These are phyloP conservation scores for Pholiota conissans DNA, from an alignment of 768 basidiomycete species.

Conservation along the genomic window DNA sequence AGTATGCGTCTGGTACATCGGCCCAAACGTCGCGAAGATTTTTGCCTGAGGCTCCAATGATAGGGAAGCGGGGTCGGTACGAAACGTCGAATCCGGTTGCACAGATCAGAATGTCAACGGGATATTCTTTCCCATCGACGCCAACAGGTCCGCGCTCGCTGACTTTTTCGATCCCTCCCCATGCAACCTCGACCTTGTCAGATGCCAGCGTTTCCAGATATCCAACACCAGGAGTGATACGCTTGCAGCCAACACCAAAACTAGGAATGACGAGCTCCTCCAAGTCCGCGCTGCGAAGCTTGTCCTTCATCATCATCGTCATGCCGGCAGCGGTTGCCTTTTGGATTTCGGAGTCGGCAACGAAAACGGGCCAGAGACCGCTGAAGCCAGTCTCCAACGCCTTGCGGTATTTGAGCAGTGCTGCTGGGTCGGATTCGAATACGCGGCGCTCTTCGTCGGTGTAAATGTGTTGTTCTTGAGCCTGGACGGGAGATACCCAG, in stretches of 20 bases:
- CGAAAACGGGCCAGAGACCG: slow-evolving; percentile 26
- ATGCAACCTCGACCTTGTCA: slow-evolving; percentile 32
- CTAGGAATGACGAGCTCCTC: slow-evolving; percentile 36
- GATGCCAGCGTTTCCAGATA: slow-evolving; percentile 32
- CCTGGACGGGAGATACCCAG: slow-evolving; percentile 30
- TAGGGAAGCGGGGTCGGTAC: slow-evolving; percentile 32
- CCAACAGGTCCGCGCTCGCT: slow-evolving; percentile 28
- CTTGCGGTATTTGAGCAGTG: slow-evolving; percentile 42
- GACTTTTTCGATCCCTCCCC: slow-evolving; percentile 27
- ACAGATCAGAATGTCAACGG: slow-evolving; percentile 36
- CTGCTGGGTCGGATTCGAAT: slow-evolving; percentile 37
- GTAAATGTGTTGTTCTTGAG: slow-evolving; percentile 29
- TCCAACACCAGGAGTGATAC: slow-evolving; percentile 33
- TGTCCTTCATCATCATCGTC: slow-evolving; percentile 38
- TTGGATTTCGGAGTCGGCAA: slow-evolving; percentile 35
- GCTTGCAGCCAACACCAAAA: slow-evolving; percentile 34
- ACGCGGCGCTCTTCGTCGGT: slow-evolving; percentile 39
- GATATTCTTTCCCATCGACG: slow-evolving; percentile 28
- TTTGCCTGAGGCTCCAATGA: slow-evolving; percentile 26
- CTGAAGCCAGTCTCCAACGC: slow-evolving; percentile 40
- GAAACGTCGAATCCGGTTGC: slow-evolving; percentile 39
- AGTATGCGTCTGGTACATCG: slow-evolving; percentile 28
- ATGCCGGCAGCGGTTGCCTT: slow-evolving; percentile 23
- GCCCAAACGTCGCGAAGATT: slow-evolving; percentile 32
- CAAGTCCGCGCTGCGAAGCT: slow-evolving; percentile 41